Evolutionary conservation across 371 early-diverging fungal genomes (phyloP), one percentile per base, ranked within the genome.

Genomic region (Mucor ambiguus): DNA sequence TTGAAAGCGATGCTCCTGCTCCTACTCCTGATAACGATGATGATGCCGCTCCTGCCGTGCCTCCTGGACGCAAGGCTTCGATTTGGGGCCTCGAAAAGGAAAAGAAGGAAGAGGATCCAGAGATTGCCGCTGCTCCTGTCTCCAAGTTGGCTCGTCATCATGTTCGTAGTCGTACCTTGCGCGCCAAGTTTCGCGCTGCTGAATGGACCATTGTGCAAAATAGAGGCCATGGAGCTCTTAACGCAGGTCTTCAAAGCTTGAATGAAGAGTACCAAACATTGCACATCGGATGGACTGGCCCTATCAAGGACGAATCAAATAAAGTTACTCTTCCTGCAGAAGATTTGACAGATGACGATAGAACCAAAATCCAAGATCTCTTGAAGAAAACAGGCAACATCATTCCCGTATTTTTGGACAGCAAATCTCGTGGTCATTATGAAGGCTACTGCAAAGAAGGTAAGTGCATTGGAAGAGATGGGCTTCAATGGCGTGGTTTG

Each of bases 361-460:
- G 74, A 49, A 62, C 65, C 4, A 62, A 68, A 26, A 59, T 89
- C 46, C 69, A 71, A 61, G 64, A 76, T 20, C 63, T 75, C 54
- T 75, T 91, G 32, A 68, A 70, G 58, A 73, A 85, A 38, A 83
- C 88, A 24, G 82, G 80, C 41, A 83, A 84, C 60, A 81, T 83
- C 46, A 76, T 89, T 12, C 95, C 96, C 22, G 85, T 96, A 11
- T 89, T 93, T 68, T 64, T 96, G 52, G 87, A 88, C 49, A 80
- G 85, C 20, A 80, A 87, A 20, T 90, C 93, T 52, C 68, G 79
- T 24, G 89, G 86, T 14, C 93, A 89, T 77, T 92, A 91, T 83
- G 95, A 93, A 74, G 96, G 92, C 14, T 95, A 87, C 80, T 96
- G 91, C 87, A 96, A 93, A 85, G 77, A 84, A 61, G 91, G 93